Conservation (phyloP, 2,329 filamentous ascomycete species). For the Aspergillus ochraceus region DNA sequence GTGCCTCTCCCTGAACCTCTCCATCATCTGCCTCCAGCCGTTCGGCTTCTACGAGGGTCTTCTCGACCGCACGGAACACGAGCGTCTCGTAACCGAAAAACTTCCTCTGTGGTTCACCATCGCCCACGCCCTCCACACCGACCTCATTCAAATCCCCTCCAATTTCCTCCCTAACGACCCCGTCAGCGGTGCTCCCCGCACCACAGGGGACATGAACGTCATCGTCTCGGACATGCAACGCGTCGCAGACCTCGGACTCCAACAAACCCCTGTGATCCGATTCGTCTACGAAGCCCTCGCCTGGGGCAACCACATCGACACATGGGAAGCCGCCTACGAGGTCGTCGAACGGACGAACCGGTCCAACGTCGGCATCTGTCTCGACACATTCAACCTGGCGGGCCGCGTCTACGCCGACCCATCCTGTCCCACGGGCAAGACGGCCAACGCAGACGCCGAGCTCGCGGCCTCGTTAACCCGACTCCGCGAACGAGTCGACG, state of each 20-base stretch:
- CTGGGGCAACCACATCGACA: slow-evolving; percentile 69
- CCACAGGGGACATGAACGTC: slow-evolving; percentile 53
- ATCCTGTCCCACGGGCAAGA: slow-evolving; percentile 52
- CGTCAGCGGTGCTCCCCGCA: slow-evolving; percentile 38
- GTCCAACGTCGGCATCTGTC: slow-evolving; percentile 72
- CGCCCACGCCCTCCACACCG: slow-evolving; percentile 62
- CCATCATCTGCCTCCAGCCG: slow-evolving; percentile 64
- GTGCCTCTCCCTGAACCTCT: slow-evolving; percentile 30
- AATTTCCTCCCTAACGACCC: slow-evolving; percentile 57
- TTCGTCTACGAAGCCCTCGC: slow-evolving; percentile 74
- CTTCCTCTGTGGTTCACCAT: slow-evolving; percentile 70
- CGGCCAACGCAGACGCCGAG: slow-evolving; percentile 55
- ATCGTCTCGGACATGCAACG: slow-evolving; percentile 64
- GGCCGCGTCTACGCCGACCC: slow-evolving; percentile 72
- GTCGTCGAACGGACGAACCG: slow-evolving; percentile 65
- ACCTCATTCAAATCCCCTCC: slow-evolving; percentile 73
- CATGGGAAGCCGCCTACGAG: slow-evolving; percentile 72
- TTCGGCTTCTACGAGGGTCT: slow-evolving; percentile 79
- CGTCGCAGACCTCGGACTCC: slow-evolving; percentile 66
- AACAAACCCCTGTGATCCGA: slow-evolving; percentile 57
- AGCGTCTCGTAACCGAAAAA: slow-evolving; percentile 57
- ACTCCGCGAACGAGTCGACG: slow-evolving; percentile 58
- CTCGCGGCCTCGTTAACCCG: slow-evolving; percentile 56
- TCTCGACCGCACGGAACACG: slow-evolving; percentile 60
- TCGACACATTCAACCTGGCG: slow-evolving; percentile 78